Conservation (phyloP, 2,329 filamentous ascomycete genomes). For the Colletotrichum navitas region DNA sequence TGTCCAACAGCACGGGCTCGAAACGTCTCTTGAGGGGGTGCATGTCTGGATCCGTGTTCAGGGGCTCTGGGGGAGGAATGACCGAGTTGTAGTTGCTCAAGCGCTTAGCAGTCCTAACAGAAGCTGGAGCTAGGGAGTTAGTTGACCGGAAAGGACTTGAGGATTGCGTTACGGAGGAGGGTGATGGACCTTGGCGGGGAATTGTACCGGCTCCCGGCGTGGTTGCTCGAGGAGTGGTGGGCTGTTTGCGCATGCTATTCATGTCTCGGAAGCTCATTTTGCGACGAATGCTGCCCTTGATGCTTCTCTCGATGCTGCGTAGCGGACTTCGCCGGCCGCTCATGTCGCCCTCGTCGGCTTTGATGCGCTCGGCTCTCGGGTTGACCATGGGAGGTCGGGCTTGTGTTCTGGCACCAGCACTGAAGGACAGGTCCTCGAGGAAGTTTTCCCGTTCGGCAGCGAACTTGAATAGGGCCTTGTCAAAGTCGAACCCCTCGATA, state of each 20-base stretch:
- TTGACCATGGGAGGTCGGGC: constrained; percentile 79
- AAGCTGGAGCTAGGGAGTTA: constrained; percentile 56
- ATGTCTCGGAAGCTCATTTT: constrained; percentile 95
- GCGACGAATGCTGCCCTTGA: constrained; percentile 88
- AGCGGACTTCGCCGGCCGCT: constrained; percentile 68
- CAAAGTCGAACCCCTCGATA: constrained; percentile 81
- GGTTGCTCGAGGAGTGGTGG: constrained; percentile 63
- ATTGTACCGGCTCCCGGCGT: constrained; percentile 39
- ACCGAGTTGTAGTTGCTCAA: constrained; percentile 99
- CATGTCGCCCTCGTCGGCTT: constrained; percentile 74
- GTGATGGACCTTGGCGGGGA: constrained; percentile 28
- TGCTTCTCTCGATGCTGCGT: constrained; percentile 70
- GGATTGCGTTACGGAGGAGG: constrained; percentile 36
- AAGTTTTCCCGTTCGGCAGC: constrained; percentile 95
- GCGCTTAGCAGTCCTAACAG: constrained; percentile 83
- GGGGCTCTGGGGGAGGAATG: constrained; percentile 91
- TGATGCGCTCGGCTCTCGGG: constrained; percentile 84
- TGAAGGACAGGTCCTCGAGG: constrained; percentile 90
- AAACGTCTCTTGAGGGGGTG: constrained; percentile 94
- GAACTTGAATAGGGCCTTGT: constrained; percentile 92
- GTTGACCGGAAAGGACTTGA: constrained; percentile 42
- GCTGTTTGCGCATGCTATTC: constrained; percentile 92
- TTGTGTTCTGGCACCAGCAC: constrained; percentile 82
- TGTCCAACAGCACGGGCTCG: constrained; percentile 94
- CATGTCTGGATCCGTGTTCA: constrained; percentile 92